Conservation (phyloP, 768 basidiomycete genomes). For the Rhodotorula babjevae region DNA sequence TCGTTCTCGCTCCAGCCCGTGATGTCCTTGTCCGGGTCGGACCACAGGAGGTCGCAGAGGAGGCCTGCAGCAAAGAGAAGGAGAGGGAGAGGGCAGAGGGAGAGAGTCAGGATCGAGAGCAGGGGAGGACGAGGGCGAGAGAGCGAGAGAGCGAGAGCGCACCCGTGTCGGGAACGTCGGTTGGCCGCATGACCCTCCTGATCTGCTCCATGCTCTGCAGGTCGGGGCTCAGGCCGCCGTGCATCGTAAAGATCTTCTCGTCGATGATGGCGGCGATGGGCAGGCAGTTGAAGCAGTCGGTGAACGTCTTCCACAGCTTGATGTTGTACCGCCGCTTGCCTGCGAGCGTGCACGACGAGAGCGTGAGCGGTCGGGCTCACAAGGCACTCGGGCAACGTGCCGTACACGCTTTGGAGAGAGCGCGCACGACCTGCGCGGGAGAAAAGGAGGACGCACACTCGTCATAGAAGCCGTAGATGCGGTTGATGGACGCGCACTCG, state of each 20-base stretch:
- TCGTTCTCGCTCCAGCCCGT: conserved; percentile 99
- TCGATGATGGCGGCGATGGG: conserved; percentile 99
- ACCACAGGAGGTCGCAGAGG: conserved; percentile 94
- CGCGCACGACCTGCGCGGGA: too few relatives aligned
- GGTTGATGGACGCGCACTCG: conserved; percentile 98
- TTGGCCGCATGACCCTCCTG: conserved; percentile 96
- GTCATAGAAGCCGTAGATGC: conserved; percentile 99
- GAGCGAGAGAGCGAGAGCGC: conserved; percentile 38
- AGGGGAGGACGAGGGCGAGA: not conserved
- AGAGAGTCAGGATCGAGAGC: not conserved
- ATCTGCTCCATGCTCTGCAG: conserved; percentile 99
- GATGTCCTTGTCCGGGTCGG: conserved; percentile 98
- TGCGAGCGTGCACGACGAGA: conserved; percentile 46
- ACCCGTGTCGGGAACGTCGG: conserved; percentile 98
- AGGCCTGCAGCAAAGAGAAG: conserved; percentile 59
- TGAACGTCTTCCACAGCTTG: conserved; percentile 99
- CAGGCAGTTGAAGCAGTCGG: conserved; percentile 98
- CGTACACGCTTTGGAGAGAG: too few relatives aligned
- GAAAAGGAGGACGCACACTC: conserved; percentile 66
- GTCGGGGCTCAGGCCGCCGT: conserved; percentile 93
- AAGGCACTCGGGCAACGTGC: too few relatives aligned
- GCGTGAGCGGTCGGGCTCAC: too few relatives aligned
- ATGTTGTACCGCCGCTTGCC: conserved; percentile 99
- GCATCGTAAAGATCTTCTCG: conserved; percentile 99
- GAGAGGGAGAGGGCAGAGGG: too few relatives aligned